Percentiles rank a stretch among this genome's conserved stretches.
These are phyloP conservation scores for Leptographium wingfieldii DNA, from an alignment of 2,329 filamentous ascomycete species.

Conservation along the genomic window DNA sequence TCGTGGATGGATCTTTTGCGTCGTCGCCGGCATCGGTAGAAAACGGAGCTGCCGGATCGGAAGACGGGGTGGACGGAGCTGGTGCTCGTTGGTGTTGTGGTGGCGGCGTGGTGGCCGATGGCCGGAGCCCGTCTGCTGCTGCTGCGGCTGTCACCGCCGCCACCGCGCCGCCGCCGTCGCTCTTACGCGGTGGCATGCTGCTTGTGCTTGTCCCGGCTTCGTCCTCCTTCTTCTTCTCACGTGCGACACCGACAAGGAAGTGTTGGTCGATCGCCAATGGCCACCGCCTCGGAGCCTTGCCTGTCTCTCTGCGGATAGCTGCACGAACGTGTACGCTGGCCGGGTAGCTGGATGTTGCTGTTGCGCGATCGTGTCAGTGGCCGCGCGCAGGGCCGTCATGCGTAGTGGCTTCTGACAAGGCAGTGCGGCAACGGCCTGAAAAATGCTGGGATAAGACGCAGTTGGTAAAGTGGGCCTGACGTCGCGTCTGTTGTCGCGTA, in stretches of 20 bases:
- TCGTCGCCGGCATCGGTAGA: neutral
- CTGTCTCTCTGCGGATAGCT: too few relatives aligned
- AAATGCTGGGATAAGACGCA: neutral
- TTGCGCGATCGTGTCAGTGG: too few relatives aligned
- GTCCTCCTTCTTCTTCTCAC: neutral
- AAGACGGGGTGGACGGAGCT: neutral
- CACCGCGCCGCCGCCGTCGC: conserved; percentile 20
- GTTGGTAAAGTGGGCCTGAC: conserved; percentile 2
- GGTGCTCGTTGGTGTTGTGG: neutral
- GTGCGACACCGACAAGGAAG: too few relatives aligned
- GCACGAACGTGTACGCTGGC: too few relatives aligned
- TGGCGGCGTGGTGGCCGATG: neutral
- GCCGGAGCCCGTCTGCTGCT: neutral
- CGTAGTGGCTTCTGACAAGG: too few relatives aligned
- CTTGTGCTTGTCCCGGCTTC: neutral
- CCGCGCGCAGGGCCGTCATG: too few relatives aligned
- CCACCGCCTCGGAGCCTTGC: too few relatives aligned
- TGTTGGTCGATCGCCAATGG: too few relatives aligned
- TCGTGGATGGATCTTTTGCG: neutral
- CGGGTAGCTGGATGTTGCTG: too few relatives aligned
- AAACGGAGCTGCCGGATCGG: neutral
- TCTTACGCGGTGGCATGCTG: conserved; percentile 44
- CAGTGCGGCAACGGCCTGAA: neutral
- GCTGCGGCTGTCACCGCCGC: neutral
- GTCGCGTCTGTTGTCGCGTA: conserved; percentile 8